Base-by-base conservation (phyloP, 176 grass and related monocot species). In the Guadua angustifolia region DNA sequence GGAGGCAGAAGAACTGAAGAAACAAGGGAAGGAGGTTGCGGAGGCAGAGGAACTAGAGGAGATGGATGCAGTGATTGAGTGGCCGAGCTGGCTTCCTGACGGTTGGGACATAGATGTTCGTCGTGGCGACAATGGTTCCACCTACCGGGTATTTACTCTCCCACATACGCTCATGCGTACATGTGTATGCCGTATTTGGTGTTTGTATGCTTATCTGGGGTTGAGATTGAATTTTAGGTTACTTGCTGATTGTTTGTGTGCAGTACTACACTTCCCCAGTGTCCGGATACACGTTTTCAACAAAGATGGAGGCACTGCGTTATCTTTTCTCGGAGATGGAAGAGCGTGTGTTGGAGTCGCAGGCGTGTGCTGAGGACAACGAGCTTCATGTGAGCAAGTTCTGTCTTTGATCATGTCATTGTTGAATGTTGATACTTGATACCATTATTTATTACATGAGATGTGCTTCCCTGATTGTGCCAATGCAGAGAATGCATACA, bases 91-190 rank as follows among this genome's bases (percentile, higher is more conserved):
- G 92, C 71, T 94, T 46, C 92, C 92, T 47, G 92, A 94, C 8
- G 92, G 92, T 43, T 94, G 92, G 92, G 84, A 84, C 76, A 86
- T 91, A 81, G 86, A 91, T 67, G 80, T 84, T 40, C 78, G 60
- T 33, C 61, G 16, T 49, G 86, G 56, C 8, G 78, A 81, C 12
- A 68, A 17, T 6, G 83, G 83, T 5, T 73, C 49, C 15, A 88
- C 70, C 26, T 86, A 84, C 73, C 46, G 51, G 83, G 92, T 93
- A 93, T 46, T 51, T 35, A 42, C 39, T 73, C 46, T 80, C 38
- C 35, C 24, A 1, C 55, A 18, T 61, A 18, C 57, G 43, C 74
- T 22, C 7, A 4, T 79, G 7, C 39, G 7, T 80, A 74, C 47
- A 66, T 50, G 53, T 44, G 22, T 47, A 39, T 87, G 36, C 9